Base-by-base conservation (phyloP, 2,329 filamentous ascomycete species). In the Trichoderma sp. region DNA sequence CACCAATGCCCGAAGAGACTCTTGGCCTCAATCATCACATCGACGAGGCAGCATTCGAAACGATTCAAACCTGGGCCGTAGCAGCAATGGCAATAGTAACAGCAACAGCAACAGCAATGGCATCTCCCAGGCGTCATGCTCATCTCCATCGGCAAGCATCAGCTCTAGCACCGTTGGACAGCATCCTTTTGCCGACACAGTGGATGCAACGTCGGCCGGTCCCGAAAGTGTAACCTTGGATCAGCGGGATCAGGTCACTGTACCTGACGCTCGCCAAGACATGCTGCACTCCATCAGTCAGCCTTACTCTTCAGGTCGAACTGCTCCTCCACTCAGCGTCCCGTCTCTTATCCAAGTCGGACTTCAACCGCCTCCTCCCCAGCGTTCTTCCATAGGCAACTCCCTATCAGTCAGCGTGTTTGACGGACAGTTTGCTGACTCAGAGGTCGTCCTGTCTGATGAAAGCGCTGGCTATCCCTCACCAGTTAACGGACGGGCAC, bases 381-480 rank as follows among this genome's bases (percentile, higher is more conserved):
- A 64, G 11, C 73, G 62, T 18, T 24, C 61, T 7, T 67, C 67
- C 6, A 64, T 70, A n/a, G 28, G 65, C 21, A 68, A 51, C 6
- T 66, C 73, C 3, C 36, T 72, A 32, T 68, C 73, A 15, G 57
- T 61, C 3, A n/a, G 39, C 6, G 58, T 73, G 11, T 62, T 61
- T 8, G 72, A 75, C 3, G 70, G 64, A 1, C 72, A 72, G 3
- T 67, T 71, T 34, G 70, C 62, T 28, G 77, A 78, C 12, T 72
- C 73, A 3, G 78, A 78, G 6, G 73, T 74, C 7, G 34, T 77
- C 60, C 69, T 74, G 15, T 78, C 78, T 1, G 77, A 79, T 36
- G 78, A 79, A 26, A 80, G 78, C 62, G 72, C 72, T 2, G 77
- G 74, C 11, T 77, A 78, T 58, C 75, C 78, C 1, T 80, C 80